Evolutionary conservation across 225 moss, liverwort and hornwort genomes (phyloP), one percentile per base, ranked within the genome.

Genomic region (Sphagnum tenellum): DNA sequence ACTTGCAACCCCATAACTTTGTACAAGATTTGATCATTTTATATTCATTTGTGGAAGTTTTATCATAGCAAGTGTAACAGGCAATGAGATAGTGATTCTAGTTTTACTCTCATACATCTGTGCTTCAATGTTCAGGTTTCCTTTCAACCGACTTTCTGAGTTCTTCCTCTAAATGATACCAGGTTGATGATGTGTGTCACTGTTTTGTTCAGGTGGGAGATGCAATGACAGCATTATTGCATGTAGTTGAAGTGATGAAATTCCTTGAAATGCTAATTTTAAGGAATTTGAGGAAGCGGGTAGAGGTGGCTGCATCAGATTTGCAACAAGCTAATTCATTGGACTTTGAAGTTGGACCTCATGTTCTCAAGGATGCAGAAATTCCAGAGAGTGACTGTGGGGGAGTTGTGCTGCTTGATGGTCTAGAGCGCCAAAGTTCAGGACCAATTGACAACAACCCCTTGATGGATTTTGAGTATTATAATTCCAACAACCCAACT

Each of bases 191-290:
- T 29, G 29, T 29, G 1, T 29, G 29, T 29, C 29, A 29, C 29
- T 29, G 29, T 29, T 29, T 29, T 29, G 29, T 61, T 61, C 87
- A 98, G 96, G 93, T 98, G 96, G 88, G 93, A 3, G 96, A 98
- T 65, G 93, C 96, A 47, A 76, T 93, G 61, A 93, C 96, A 1
- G 96, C 96, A 44, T 67, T 98, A 52, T 90, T 98, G 96, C 96
- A 98, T 64, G 96, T 93, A 2, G 96, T 98, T 12, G 93, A 98
- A 86, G 96, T 98, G 53, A 98, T 98, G 96, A 98, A 98, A 71
- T 79, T 93, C 66, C 74, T 98, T 3, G 93, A 98, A 70, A 98
- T 90, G 44, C 75, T 98, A 50, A 90, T 98, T 6, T 65, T 85
- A 56, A 70, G 96, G 55, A 98, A 87, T 2, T 65, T 98, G 69